Evolutionary conservation across 306 rosid species (phyloP).

Genomic region (Begonia masoniana): DNA sequence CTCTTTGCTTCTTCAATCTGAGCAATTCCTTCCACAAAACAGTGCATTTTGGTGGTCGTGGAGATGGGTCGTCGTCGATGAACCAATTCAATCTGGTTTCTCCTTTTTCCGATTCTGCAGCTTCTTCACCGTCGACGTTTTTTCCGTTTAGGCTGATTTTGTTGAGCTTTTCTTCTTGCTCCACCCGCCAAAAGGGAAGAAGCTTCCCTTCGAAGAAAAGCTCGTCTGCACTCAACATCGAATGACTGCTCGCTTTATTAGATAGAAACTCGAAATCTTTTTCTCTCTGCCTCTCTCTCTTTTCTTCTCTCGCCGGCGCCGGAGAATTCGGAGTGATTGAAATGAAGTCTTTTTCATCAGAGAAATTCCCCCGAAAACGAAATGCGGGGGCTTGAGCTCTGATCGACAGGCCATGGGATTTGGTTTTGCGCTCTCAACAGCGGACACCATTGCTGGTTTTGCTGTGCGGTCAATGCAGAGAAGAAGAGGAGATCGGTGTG

Average conservation of each 20-base stretch:
- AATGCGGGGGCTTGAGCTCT: conserved; percentile 65
- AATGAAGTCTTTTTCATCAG: conserved; percentile 83
- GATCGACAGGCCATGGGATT: too few species aligned
- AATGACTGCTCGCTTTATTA: conserved; percentile 30
- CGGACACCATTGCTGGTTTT: too few species aligned
- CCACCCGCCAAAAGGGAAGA: conserved; percentile 84
- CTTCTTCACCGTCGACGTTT: conserved; percentile 25
- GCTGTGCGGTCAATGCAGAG: too few species aligned
- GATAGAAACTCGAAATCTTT: conserved; percentile 90
- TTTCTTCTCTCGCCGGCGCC: conserved; percentile 19
- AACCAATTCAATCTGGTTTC: conserved; percentile 73
- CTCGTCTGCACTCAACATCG: conserved; percentile 79
- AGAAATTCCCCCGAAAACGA: conserved; percentile 89
- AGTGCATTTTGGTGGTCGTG: conserved; percentile 97
- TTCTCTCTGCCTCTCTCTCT: conserved; percentile 28
- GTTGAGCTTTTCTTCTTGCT: conserved; percentile 67
- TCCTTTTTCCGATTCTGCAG: conserved; percentile 11
- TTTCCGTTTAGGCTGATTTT: conserved; percentile 50
- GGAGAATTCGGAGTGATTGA: conserved; percentile 56
- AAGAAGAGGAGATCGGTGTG: too few species aligned
- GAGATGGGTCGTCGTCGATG: conserved; percentile 96
- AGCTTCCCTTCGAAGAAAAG: conserved; percentile 96
- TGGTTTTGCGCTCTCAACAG: too few species aligned
- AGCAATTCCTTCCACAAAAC: conserved; percentile 93
- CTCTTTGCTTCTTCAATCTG: conserved; percentile 92